Evolutionary conservation across 805 yeast species (phyloP), one percentile per base, ranked within the genome.

Genomic region (Debaryomyces maramus): DNA sequence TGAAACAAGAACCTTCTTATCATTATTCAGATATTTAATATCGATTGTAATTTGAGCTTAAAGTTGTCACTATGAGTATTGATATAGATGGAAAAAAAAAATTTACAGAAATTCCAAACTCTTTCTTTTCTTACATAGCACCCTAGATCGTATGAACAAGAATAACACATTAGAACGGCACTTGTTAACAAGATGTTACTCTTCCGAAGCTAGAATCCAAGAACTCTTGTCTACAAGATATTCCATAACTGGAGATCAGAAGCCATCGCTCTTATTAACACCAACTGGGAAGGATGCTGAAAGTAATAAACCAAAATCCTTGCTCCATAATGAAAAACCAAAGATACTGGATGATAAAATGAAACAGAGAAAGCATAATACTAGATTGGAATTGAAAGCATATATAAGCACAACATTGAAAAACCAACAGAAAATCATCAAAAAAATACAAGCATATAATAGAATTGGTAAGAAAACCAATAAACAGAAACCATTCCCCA

Each of bases 161-260:
- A 60, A 61, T 23, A 65, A 68, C 36, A 56, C 67, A n/a, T 51
- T 78, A 11, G 83, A 78, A 47, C 67, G 56, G 36, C 71, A 66
- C 31, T 56, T 78, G 11, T 59, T 78, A 5, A 54, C 77, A 3
- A 52, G 81, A 44, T 66, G 77, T 26, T 72, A 64, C 39, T 64
- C 59, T 40, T 65, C 60, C 23, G 52, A 40, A 44, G 65, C 50
- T 50, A 62, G 61, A 36, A 66, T 76, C 7, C 51, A 62, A 21
- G 65, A 70, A 39, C 56, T 75, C 6, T 48, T 78, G 14, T 72
- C 67, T 36, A 51, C 67, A 2, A 52, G 83, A 37, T 78, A 76
- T 54, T 67, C 79, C 0, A 41, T 60, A 10, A 48, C 58, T 1
- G 81, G 80, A 6, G 64, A 61, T 21, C 79, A 74, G 46, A 75